Conservation (phyloP, 768 basidiomycete species). For the Roridomyces roridus region DNA sequence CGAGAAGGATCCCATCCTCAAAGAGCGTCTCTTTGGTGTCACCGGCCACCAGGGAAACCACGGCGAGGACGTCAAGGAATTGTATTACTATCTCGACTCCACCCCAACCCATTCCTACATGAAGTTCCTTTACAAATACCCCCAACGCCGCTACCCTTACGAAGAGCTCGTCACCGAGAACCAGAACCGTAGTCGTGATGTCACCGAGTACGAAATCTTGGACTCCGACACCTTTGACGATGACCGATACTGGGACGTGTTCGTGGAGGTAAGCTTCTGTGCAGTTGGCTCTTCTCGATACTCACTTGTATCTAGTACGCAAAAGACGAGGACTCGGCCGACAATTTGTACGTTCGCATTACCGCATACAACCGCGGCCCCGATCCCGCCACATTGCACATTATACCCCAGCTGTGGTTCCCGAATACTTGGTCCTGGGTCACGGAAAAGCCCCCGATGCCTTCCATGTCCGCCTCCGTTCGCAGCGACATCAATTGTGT, state of each 20-base stretch:
- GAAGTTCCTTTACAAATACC: slow-evolving; percentile 99
- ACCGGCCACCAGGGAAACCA: slow-evolving; percentile 99
- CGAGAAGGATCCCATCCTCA: slow-evolving; percentile 90
- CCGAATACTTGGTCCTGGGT: slow-evolving; percentile 99
- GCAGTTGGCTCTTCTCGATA: not conserved
- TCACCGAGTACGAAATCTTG: slow-evolving; percentile 90
- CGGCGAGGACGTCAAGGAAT: slow-evolving; percentile 98
- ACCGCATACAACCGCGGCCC: slow-evolving; percentile 97
- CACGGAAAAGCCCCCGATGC: slow-evolving; percentile 67
- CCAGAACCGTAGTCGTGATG: slow-evolving; percentile 80
- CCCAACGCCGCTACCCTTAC: slow-evolving; percentile 91
- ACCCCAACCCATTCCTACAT: slow-evolving; percentile 99
- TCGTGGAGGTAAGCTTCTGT: slow-evolving; percentile 78
- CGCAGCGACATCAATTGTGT: slow-evolving; percentile 63
- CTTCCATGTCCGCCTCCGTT: slow-evolving; percentile 61
- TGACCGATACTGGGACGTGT: slow-evolving; percentile 97
- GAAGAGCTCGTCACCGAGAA: slow-evolving; percentile 92
- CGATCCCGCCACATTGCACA: slow-evolving; percentile 90
- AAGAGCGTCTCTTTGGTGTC: slow-evolving; percentile 95
- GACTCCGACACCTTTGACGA: slow-evolving; percentile 93
- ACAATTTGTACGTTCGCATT: slow-evolving; percentile 90
- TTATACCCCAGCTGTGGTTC: slow-evolving; percentile 97
- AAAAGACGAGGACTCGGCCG: slow-evolving; percentile 92
- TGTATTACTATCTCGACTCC: slow-evolving; percentile 98
- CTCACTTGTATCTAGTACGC: slow-evolving; percentile 71